These are phyloP conservation scores for Umbelopsis isabellina DNA, from an alignment of 192 early-diverging fungal species.

Conservation along the genomic window DNA sequence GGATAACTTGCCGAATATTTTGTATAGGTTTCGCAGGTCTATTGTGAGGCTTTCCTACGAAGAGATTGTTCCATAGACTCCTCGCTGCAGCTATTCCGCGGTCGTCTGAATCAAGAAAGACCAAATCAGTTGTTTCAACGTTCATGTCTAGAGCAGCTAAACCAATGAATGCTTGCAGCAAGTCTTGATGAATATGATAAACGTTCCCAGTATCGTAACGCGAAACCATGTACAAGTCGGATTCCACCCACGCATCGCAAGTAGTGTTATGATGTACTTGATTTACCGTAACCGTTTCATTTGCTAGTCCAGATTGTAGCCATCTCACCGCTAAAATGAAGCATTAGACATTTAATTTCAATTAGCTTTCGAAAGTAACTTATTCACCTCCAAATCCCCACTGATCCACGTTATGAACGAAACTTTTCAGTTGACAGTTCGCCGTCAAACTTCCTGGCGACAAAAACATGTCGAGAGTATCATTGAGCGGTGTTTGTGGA, in stretches of 20 bases:
- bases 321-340: background rate
- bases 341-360: too few species aligned
- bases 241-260: conserved; percentile 25
- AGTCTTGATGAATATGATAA: conserved; percentile 29
- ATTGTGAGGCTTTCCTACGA: background rate
- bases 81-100: conserved; percentile 1
- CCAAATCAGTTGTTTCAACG: conserved; percentile 14
- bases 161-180: conserved; percentile 21
- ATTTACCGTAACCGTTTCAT: background rate
- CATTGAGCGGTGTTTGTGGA: background rate
- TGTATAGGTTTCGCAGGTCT: background rate
- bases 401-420: background rate
- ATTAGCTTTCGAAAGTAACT: background rate
- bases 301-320: background rate
- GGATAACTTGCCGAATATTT: conserved; percentile 19
- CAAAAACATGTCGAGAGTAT: conserved; percentile 14
- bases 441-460: background rate
- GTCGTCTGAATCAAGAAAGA: conserved; percentile 24
- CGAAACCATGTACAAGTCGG: conserved; percentile 11
- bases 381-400: conserved; percentile 28
- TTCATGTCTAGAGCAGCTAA: conserved; percentile 7
- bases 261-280: background rate
- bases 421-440: conserved; percentile 5
- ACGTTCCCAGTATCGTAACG: conserved; percentile 26
- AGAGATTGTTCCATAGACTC: conserved; percentile 5